Evolutionary conservation across 2,329 filamentous ascomycete species (phyloP).

Genomic region (Beauveria sp.): DNA sequence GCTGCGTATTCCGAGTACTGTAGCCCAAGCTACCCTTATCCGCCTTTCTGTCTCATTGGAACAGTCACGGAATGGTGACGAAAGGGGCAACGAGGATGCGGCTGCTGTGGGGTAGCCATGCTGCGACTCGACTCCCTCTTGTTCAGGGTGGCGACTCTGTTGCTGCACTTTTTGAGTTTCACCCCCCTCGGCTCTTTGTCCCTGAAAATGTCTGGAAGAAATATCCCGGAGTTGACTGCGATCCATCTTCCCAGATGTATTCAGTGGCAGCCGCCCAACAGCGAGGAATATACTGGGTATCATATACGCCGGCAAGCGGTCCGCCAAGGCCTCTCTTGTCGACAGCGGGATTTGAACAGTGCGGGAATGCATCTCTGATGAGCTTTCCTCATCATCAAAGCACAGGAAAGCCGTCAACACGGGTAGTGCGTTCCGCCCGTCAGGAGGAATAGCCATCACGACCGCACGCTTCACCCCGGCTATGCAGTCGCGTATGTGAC

Average conservation of each 20-base stretch:
- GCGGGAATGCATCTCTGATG: background rate
- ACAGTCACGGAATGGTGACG: background rate
- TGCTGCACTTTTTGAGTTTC: background rate
- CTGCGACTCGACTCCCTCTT: background rate
- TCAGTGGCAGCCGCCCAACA: conserved; percentile 30
- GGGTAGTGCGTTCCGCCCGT: background rate
- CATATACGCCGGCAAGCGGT: conserved; percentile 28
- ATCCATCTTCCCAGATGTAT: conserved; percentile 36
- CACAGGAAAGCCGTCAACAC: background rate
- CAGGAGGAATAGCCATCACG: background rate
- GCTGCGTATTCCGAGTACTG: background rate
- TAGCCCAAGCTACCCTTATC: background rate
- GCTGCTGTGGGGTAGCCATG: too few species aligned
- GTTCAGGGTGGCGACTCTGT: background rate
- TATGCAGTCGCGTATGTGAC: background rate
- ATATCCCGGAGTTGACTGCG: conserved; percentile 23
- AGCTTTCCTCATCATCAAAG: background rate
- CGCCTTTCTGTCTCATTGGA: background rate
- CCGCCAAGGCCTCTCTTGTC: background rate
- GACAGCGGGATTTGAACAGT: background rate
- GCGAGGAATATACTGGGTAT: conserved; percentile 34
- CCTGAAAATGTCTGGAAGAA: background rate
- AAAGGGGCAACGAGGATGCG: background rate
- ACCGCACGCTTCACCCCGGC: background rate
- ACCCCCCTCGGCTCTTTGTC: background rate